Evolutionary conservation across 2,329 filamentous ascomycete species (phyloP), one percentile per base, ranked within the genome.

Genomic region (Ceratocystis variospora): DNA sequence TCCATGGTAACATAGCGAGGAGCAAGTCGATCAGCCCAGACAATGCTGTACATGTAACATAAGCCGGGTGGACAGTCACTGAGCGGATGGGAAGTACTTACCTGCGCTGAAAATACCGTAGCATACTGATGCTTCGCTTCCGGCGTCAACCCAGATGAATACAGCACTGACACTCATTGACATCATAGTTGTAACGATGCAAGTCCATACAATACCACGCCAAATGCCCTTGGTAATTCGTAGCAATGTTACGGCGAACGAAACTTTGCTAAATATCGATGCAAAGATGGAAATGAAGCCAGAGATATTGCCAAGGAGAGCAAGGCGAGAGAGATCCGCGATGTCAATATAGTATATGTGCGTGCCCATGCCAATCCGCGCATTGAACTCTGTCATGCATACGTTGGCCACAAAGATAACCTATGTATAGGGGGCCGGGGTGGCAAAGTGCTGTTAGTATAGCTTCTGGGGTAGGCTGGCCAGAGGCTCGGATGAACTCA

Each of bases 1-100:
- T 74, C 76, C 75, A 77, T 0, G 77, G 77, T 2, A 79, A 67
- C 0, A 77, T 44, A 0, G 77, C 77, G 6, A 79, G 70, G 1
- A 75, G 66, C 12, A 79, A 73, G n/a, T 78, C 77, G 71, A 76
- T 74, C 1, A 69, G 68, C 0, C 73, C 75, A 1, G 75, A 76
- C 63, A 75, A 76, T 0, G 70, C 72, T 70, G 8, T 53, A 12
- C 15, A 53, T 25, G 10, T 5, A 41, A 41, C 3, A 41, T 41
- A 4, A 41, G 37, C 12, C 37, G 10, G 37, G 37, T 41, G 48
- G 48, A 12, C 48, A 53, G 48, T 53, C 48, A 7, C 22, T 7
- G 3, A 19, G 45, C 8, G 59, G 8, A 64, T 4, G n/a, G 65
- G 22, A 25, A 59, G 17, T 10, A 62, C 66, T 64, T 31, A 68